Evolutionary conservation across 179 eudicot species (phyloP).

Genomic region (Kewa caespitosa): DNA sequence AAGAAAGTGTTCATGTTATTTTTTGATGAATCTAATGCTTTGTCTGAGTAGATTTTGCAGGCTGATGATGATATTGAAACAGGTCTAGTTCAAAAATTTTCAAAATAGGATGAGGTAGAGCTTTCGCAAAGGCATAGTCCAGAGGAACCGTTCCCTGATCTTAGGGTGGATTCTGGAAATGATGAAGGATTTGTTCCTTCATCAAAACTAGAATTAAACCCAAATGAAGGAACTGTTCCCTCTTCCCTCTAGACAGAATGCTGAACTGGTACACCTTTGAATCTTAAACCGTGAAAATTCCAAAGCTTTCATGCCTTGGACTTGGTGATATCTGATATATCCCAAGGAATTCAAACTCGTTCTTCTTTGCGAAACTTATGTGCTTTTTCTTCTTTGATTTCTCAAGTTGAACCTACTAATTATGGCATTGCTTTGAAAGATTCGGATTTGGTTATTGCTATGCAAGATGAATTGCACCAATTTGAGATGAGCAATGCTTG

Average conservation of each 20-base stretch:
- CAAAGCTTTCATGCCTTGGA: not conserved
- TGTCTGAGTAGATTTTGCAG: not conserved
- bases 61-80: not conserved
- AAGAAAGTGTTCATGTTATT: not conserved
- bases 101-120: no score
- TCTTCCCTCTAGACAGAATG: no score
- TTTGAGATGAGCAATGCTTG: not conserved
- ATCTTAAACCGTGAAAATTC: not conserved
- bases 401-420: not conserved
- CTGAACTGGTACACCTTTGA: no score
- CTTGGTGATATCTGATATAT: not conserved
- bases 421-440: not conserved
- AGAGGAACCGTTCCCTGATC: no score
- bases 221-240: no score
- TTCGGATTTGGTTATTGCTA: not conserved
- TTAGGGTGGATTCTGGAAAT: no score
- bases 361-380: not conserved
- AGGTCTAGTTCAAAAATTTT: not conserved
- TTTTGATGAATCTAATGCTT: not conserved
- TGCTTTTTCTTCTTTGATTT: not conserved
- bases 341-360: not conserved
- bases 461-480: not conserved
- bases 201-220: no score
- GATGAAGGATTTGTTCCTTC: no score
- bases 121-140: no score